Base-by-base conservation (phyloP, 352 stramenopile species). In the Pythium grandisporangium region DNA sequence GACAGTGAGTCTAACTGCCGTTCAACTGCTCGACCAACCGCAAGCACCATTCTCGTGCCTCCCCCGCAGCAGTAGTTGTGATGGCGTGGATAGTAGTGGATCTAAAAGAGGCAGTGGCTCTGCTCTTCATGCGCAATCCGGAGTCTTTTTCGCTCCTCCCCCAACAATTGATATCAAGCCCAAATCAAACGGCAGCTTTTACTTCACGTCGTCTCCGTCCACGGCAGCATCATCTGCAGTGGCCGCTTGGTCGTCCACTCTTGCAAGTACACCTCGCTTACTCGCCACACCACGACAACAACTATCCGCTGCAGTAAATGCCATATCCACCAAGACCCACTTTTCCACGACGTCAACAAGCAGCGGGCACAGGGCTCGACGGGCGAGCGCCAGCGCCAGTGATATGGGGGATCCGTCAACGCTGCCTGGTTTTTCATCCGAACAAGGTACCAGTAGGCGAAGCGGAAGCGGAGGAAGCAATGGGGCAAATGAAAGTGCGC, bases 251-350 rank as follows among this genome's bases (percentile, higher is more conserved):
- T 81, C 69, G 14, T 84, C 71, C 1, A 89, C 78, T 17, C 71
- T 91, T 36, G 67, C 72, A 2, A 87, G 70, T 40, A 90, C 74
- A 2, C 76, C 76, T 5, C 74, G 74, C 24, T 57, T 90, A 16
- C 37, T 92, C 19, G 49, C 75, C 4, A 84, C 75, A 10, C 80
- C 77, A 19, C 63, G 75, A 0, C 80, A 88, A 46, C 75, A 88
- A 42, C 66, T 89, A 30, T 85, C 77, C 0, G 77, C 80, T 3
- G 79, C 78, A 5, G 70, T 91, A 36, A 89, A 61, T 45, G 73
- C 71, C 6, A 79, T 87, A 13, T 88, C 75, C 14, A 84, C 74
- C 0, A 90, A 86, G 43, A 69, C 73, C n/a, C n/a, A n/a, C n/a
- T n/a, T n/a, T n/a, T n/a, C n/a, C n/a, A n/a, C n/a, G n/a, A n/a